These are phyloP conservation scores for Chalciporus sphaerocephalus DNA, from an alignment of 768 basidiomycete genomes.

Conservation along the genomic window DNA sequence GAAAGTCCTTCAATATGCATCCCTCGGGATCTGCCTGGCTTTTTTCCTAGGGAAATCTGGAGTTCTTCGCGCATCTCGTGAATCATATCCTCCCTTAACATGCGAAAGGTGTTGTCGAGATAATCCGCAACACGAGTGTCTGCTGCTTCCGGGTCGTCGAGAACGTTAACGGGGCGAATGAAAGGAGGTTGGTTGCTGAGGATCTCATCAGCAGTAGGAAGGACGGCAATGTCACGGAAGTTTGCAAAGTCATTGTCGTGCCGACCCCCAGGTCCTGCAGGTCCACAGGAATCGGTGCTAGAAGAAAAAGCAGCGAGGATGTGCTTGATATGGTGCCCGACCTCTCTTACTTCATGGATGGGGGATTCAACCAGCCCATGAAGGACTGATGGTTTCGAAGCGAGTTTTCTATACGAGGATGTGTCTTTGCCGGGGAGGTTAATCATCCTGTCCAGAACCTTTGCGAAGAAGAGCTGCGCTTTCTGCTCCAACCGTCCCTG, in stretches of 20 bases:
- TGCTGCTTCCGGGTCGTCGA: constrained; percentile 43
- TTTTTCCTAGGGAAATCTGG: constrained; percentile 39
- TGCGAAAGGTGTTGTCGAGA: constrained; percentile 62
- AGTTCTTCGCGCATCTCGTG: constrained; percentile 57
- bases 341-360: constrained; percentile 24
- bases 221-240: constrained; percentile 56
- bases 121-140: constrained; percentile 41
- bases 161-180: constrained; percentile 41
- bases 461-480: constrained; percentile 42
- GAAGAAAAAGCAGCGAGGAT: constrained; percentile 30
- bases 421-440: constrained; percentile 33
- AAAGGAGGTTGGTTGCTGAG: constrained; percentile 44
- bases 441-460: constrained; percentile 47
- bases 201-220: constrained; percentile 64
- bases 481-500: constrained; percentile 28
- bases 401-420: constrained; percentile 37
- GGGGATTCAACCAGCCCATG: constrained; percentile 24
- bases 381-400: constrained; percentile 31
- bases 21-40: constrained; percentile 40
- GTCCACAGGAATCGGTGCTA: constrained; percentile 16
- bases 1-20: constrained; percentile 36
- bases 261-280: constrained; percentile 51
- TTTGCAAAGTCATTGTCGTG: constrained; percentile 67
- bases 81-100: constrained; percentile 62
- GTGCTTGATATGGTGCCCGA: constrained; percentile 42